phyloP scores from a whole-genome alignment of 129 eudicot species.

The Pittosporum tobira region DNA sequence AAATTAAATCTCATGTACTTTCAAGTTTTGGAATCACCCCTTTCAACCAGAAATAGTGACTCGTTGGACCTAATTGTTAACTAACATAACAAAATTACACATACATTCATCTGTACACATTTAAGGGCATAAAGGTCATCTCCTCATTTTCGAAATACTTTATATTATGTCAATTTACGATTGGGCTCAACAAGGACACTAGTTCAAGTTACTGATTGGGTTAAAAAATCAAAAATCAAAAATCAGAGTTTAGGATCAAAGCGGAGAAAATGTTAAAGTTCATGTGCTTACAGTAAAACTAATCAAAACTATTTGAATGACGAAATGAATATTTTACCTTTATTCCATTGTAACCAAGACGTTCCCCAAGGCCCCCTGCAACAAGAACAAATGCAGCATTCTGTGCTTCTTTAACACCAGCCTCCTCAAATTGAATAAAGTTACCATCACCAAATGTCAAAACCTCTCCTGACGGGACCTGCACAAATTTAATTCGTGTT shows the following conservation, averaged over 20 bases:
- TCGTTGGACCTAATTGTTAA: too few species aligned
- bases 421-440: slow-evolving; percentile 67
- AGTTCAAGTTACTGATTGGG: too few species aligned
- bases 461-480: slow-evolving; percentile 94
- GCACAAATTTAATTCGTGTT: slow-evolving; percentile 9
- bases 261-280: neutral
- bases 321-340: slow-evolving; percentile 35
- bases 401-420: slow-evolving; percentile 71
- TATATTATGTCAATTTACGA: too few species aligned
- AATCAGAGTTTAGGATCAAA: too few species aligned
- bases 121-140: too few species aligned
- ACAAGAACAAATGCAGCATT: slow-evolving; percentile 97
- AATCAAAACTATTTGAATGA: neutral
- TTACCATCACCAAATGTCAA: slow-evolving; percentile 65
- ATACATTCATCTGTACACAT: too few species aligned
- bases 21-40: too few species aligned
- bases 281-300: neutral
- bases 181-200: too few species aligned
- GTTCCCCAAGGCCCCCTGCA: slow-evolving; percentile 99
- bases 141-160: too few species aligned
- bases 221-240: neutral
- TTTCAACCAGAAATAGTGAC: too few species aligned
- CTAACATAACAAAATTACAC: too few species aligned
- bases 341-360: slow-evolving; percentile 96
- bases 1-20: too few species aligned